Conservation (phyloP, 176 grass and related monocot genomes). For the Hsuehochloa calcarea region DNA sequence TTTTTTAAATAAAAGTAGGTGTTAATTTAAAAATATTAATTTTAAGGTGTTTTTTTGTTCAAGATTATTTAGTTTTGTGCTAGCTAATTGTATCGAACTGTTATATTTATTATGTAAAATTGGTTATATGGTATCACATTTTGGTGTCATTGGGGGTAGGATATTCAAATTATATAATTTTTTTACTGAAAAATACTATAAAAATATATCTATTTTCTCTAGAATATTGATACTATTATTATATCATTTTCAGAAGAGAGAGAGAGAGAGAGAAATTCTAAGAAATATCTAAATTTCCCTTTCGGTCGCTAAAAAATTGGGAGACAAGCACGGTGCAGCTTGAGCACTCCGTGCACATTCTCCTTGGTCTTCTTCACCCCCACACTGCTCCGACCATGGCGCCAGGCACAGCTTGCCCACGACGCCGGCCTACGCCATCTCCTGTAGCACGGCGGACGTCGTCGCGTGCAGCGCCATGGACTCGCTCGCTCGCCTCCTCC, state of each 20-base stretch:
- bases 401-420: slow-evolving; percentile 65
- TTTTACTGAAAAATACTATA: too few relatives aligned
- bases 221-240: too few relatives aligned
- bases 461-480: slow-evolving; percentile 56
- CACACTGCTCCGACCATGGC: slow-evolving; percentile 43
- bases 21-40: not conserved
- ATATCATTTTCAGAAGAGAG: too few relatives aligned
- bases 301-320: slow-evolving; percentile 28
- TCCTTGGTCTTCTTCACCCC: slow-evolving; percentile 52
- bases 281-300: too few relatives aligned
- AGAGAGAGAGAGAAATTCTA: too few relatives aligned
- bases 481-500: slow-evolving; percentile 55
- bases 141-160: too few relatives aligned
- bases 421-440: slow-evolving; percentile 71
- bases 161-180: too few relatives aligned
- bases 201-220: too few relatives aligned
- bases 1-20: not conserved
- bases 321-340: slow-evolving; percentile 70
- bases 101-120: not conserved
- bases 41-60: not conserved
- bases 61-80: not conserved
- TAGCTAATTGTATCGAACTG: not conserved
- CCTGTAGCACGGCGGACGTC: slow-evolving; percentile 63
- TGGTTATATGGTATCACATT: too few relatives aligned
- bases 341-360: slow-evolving; percentile 80